Evolutionary conservation across 2,329 filamentous ascomycete species (phyloP), one percentile per base, ranked within the genome.

Genomic region (Fusarium succisae): DNA sequence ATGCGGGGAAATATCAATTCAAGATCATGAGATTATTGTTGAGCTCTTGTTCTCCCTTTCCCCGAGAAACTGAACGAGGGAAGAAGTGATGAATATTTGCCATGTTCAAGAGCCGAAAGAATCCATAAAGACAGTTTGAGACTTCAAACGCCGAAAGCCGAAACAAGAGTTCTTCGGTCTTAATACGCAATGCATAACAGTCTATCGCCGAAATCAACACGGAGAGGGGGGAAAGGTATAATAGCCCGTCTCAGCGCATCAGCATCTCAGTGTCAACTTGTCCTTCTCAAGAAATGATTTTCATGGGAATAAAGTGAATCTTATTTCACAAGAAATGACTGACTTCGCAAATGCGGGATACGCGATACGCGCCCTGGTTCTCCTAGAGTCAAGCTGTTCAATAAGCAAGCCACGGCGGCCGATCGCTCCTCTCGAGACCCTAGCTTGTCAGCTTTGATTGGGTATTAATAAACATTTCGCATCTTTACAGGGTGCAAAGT

Each of bases 1-100:
- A 43, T 69, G 66, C 64, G 56, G 64, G 63, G 64, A 50, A 55
- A 43, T 69, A 63, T 56, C 48, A 35, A 39, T 61, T 26, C 8
- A 22, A 50, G 26, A 38, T 32, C 35, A 47, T 51, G 41, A 39
- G 32, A 32, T 56, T 14, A 24, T 43, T 32, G 30, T 45, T 48
- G 30, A 47, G 20, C 39, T 18, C 17, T 22, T 32, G n/a, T n/a
- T 61, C 37, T 38, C 61, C 35, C 45, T 54, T 47, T 24, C 24
- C 15, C 44, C 44, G 38, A 37, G 32, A n/a, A 44, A 38, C 28
- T 28, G 26, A 38, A 48, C 14, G 15, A 39, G 44, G 50, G 14
- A 51, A 30, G 28, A 32, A 37, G 30, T 13, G 30, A n/a, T 4
- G 17, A 24, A 32, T 32, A 55, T 55, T 55, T 54, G 37, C 38